A percentile compares a stretch with the other conserved stretches of the same genome.
phyloP scores from a whole-genome alignment of 805 yeast species.

The Lipomyces spencermartinsiae region DNA sequence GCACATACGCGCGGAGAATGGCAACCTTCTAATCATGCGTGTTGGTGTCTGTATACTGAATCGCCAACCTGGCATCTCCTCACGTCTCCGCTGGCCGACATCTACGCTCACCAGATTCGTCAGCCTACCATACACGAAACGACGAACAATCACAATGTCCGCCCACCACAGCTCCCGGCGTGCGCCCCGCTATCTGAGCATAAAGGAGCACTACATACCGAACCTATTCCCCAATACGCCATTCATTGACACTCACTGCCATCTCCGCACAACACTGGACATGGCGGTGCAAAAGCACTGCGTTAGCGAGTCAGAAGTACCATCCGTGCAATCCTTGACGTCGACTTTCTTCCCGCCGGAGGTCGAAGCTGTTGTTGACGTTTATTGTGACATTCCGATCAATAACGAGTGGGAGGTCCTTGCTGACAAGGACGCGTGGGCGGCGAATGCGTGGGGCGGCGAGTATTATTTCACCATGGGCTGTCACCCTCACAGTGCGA shows the following conservation, averaged over 20 bases:
- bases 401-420: slow-evolving; percentile 21
- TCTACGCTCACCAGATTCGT: background rate
- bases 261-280: slow-evolving; percentile 24
- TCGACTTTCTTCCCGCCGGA: slow-evolving; percentile 23
- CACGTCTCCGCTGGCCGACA: background rate
- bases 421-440: slow-evolving; percentile 12
- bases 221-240: background rate
- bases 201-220: slow-evolving; percentile 18
- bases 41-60: background rate
- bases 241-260: slow-evolving; percentile 34
- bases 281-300: slow-evolving; percentile 28
- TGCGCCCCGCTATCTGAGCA: background rate
- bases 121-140: background rate
- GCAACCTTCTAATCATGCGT: background rate
- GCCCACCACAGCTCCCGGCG: background rate
- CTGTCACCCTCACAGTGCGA: slow-evolving; percentile 34
- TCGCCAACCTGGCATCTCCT: background rate
- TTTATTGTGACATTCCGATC: slow-evolving; percentile 32
- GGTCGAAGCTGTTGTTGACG: slow-evolving; percentile 30
- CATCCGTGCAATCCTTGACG: slow-evolving; percentile 7
- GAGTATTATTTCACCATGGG: slow-evolving; percentile 34
- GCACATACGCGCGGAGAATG: background rate
- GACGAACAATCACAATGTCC: background rate
- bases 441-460: slow-evolving; percentile 20
- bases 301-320: background rate